Base-by-base conservation (phyloP, 495 filamentous ascomycete species). In the Penicillium soppii region DNA sequence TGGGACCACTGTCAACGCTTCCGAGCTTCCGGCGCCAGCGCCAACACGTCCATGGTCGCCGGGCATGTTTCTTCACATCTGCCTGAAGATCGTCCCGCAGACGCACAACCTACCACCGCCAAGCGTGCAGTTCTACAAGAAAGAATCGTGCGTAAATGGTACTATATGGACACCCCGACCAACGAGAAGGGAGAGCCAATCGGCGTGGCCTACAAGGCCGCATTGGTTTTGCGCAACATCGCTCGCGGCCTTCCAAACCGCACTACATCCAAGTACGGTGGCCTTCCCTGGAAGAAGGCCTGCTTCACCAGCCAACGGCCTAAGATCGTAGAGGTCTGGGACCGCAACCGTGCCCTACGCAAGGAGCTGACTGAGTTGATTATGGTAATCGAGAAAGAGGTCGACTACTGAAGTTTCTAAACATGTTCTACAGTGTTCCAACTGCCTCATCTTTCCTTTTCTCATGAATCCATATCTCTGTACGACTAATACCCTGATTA, bases 171-270 rank as follows among this genome's bases (percentile, higher is more conserved):
- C 53, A 95, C 92, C 1, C 78, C 81, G 0, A 70, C 81, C n/a
- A 92, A 95, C 62, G 94, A 97, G 57, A 77, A 84, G 22, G 80
- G 82, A 35, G 87, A 95, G 51, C 87, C 92, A 0, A 81, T 84
- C 17, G 94, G 94, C 4, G 82, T 97, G 36, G 90, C 94, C 7
- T 80, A 96, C 30, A 89, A 88, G 32, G 88, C 89, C 21, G 85
- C 87, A 8, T 71, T 97, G 19, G 89, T 99, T 2, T 72, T 99
- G 54, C 83, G 94, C 26, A 99, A 97, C 61, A 80, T 99, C 20
- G 90, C 90, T 3, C 78, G 87, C 17, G 87, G 91, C 43, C 74
- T 91, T 0, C 79, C 84, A 0, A 70, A 57, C 36, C 64, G 71
- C 3, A 59, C 62, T 10, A 65, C 67, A 0, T 59, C 68, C 0